Percentiles rank a stretch among this genome's conserved stretches.
These are phyloP conservation scores for Tricharina praecox DNA, from an alignment of 495 filamentous ascomycete species.

Conservation along the genomic window DNA sequence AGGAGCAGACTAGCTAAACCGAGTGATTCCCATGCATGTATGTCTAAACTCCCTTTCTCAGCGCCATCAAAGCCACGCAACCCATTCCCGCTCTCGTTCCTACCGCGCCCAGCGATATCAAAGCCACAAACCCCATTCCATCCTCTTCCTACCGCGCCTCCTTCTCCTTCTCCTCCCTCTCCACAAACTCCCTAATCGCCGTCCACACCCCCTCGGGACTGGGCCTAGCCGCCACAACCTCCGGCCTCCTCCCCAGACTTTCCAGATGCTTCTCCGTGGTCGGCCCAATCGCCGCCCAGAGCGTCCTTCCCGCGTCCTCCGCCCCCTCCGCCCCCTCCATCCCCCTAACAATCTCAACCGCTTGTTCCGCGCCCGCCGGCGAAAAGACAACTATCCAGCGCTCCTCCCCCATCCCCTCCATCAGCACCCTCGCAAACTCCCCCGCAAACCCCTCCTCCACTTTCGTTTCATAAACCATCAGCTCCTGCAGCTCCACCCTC, in stretches of 20 bases:
- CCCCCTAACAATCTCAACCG: constrained; percentile 15
- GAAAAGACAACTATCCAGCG: constrained; percentile 87
- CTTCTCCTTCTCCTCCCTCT: too few species aligned
- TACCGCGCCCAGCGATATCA: too few species aligned
- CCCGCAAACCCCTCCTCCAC: constrained; percentile 57
- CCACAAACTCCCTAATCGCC: constrained; percentile 35
- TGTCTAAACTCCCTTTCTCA: too few species aligned
- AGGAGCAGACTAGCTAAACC: too few species aligned
- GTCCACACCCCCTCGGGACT: constrained; percentile 67
- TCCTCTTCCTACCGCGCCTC: too few species aligned
- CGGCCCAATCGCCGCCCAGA: constrained; percentile 75
- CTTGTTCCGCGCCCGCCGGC: constrained; percentile 37
- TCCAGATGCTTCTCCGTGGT: constrained; percentile 68
- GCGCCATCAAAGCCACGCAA: too few species aligned
- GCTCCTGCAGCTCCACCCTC: constrained; percentile 51
- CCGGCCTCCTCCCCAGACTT: constrained; percentile 52
- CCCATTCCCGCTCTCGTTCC: too few species aligned
- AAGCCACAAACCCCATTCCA: too few species aligned
- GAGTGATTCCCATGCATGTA: too few species aligned
- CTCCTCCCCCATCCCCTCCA: constrained; percentile 23
- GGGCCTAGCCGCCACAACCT: constrained; percentile 68
- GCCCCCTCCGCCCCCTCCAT: constrained; percentile 14
- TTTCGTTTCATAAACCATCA: constrained; percentile 70
- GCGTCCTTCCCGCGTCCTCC: constrained; percentile 22
- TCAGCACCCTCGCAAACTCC: constrained; percentile 39